Evolutionary conservation across 352 stramenopile genomes (phyloP), one percentile per base, ranked within the genome.

Genomic region (Phytophthora hibernalis): DNA sequence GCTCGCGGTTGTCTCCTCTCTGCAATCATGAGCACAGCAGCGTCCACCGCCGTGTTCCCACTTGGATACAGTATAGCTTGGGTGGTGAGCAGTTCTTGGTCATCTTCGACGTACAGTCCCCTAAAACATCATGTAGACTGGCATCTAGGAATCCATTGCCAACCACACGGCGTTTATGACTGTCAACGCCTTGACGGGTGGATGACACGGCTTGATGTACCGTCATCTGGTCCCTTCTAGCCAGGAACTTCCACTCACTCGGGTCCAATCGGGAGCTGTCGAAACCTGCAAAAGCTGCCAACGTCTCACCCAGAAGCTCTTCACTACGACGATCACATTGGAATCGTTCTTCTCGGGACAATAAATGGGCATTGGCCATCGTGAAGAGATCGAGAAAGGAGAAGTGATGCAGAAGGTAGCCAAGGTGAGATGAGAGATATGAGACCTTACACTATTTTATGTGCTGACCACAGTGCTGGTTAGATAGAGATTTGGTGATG

Each of bases 101-200:
- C 73, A 11, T 68, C 62, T 42, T 87, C 79, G 38, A 68, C 73
- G 64, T 87, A 82, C 12, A 90, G 54, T 2, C 65, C 76, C 49
- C 68, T 31, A 75, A 60, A 54, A 87, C 61, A 31, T 87, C 62
- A 31, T 72, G 61, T 26, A 87, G 50, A 21, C 51, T 61, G 11
- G 72, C 70, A 33, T 61, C 59, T 24, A 90, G 54, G 57, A 85
- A 87, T 1, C 82, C 82, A 1, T 61, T 84, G 28, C 53, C 82
- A 6, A 85, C 55, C 3, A 85, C 54, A 8, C 69, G 72, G 8
- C 66, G 63, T 28, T 65, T 77, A 56, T 62, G 28, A 43, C 24
- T 57, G 40, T 70, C 65, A 16, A 43, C 28, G 8, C 52, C 38
- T 11, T 52, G 44, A 4, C 52, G 52, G 28, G 18, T 50, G 33